These are phyloP conservation scores for Ogataea populi-albae DNA, from an alignment of 805 yeast species.

Conservation along the genomic window DNA sequence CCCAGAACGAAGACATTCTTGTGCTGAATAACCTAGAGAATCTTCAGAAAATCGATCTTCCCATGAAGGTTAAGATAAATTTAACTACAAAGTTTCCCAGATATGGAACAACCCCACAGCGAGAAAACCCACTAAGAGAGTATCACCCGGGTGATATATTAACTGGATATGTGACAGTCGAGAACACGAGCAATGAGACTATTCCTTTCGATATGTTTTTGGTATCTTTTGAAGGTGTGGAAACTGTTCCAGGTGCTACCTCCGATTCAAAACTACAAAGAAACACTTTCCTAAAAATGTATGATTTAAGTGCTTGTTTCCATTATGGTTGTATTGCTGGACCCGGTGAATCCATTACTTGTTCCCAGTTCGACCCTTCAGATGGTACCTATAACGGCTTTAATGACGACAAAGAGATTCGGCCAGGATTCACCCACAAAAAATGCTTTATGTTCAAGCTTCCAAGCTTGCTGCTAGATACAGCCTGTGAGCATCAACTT, in stretches of 20 bases:
- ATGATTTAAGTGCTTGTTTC: slow-evolving; percentile 52
- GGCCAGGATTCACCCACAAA: slow-evolving; percentile 48
- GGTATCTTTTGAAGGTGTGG: slow-evolving; percentile 53
- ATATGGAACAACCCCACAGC: slow-evolving; percentile 15
- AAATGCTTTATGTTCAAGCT: slow-evolving; percentile 57
- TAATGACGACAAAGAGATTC: slow-evolving; percentile 41
- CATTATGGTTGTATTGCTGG: slow-evolving; percentile 34
- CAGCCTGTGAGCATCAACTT: slow-evolving; percentile 43
- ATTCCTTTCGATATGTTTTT: slow-evolving; percentile 63
- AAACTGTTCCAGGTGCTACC: slow-evolving; percentile 23
- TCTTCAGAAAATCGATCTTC: slow-evolving; percentile 23
- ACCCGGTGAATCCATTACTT: neutral
- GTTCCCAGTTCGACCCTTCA: slow-evolving; percentile 18
- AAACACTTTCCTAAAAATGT: slow-evolving; percentile 44
- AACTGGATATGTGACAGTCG: slow-evolving; percentile 51
- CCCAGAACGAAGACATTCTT: slow-evolving; percentile 20
- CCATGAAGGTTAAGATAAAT: slow-evolving; percentile 23
- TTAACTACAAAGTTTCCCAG: slow-evolving; percentile 44
- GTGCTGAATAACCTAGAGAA: slow-evolving; percentile 29
- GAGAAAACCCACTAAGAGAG: slow-evolving; percentile 43
- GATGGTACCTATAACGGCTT: slow-evolving; percentile 38
- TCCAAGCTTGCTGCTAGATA: slow-evolving; percentile 51
- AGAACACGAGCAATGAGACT: slow-evolving; percentile 38
- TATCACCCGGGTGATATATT: slow-evolving; percentile 67
- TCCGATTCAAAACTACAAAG: slow-evolving; percentile 8